Conservation (phyloP, 2,329 filamentous ascomycete species). For the Colletotrichum orchidophilum region DNA sequence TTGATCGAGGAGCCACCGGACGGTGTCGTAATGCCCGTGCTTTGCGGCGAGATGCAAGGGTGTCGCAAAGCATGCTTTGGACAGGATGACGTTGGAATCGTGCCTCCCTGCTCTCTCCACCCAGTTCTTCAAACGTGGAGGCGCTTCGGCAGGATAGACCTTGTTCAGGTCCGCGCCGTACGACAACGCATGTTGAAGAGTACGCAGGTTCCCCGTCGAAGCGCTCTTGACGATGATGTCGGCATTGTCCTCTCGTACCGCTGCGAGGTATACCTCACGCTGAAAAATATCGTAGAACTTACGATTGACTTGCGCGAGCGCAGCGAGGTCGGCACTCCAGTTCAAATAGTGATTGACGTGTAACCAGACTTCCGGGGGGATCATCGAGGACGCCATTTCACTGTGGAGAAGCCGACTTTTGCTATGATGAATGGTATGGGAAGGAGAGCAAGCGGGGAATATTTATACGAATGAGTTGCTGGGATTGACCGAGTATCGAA, state of each 20-base stretch:
- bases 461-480: too few species aligned
- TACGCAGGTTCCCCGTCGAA: background rate
- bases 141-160: background rate
- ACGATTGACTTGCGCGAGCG: background rate
- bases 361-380: background rate
- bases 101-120: background rate
- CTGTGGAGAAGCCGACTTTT: too few species aligned
- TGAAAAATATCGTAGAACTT: background rate
- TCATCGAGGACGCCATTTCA: too few species aligned
- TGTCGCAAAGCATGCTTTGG: background rate
- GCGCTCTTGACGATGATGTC: background rate
- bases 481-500: too few species aligned
- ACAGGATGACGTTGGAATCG: background rate
- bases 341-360: background rate
- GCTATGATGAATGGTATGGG: background rate
- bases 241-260: background rate
- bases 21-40: background rate
- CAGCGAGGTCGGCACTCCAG: rapidly evolving
- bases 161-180: background rate
- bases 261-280: background rate
- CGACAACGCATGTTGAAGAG: background rate
- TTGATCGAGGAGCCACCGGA: background rate
- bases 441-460: background rate
- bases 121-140: background rate
- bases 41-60: background rate